These are phyloP conservation scores for Spinacia oleracea DNA, from an alignment of 179 eudicot species.

Conservation along the genomic window DNA sequence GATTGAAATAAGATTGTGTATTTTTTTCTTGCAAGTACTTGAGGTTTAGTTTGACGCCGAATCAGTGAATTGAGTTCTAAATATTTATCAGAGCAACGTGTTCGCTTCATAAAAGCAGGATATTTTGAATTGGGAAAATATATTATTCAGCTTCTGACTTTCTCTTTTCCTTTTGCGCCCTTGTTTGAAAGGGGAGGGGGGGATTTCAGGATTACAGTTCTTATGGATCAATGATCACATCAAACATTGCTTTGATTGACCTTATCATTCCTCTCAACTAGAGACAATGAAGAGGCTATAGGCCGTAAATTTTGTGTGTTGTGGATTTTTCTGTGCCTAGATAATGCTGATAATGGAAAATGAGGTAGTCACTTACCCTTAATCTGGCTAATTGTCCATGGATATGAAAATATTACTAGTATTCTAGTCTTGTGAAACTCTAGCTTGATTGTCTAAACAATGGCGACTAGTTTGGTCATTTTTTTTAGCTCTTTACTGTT, in stretches of 20 bases:
- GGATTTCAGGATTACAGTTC: no score
- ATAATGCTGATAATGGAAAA: not conserved
- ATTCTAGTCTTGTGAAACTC: no score
- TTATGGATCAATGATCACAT: not conserved
- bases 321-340: not conserved
- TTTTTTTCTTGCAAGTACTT: not conserved
- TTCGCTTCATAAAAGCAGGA: not conserved
- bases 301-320: no score
- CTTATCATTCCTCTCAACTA: not conserved
- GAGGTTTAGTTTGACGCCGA: not conserved
- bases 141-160: not conserved
- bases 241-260: not conserved
- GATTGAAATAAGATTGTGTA: not conserved
- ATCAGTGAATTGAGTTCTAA: not conserved
- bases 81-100: not conserved
- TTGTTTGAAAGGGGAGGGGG: not conserved
- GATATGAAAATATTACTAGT: not conserved
- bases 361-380: not conserved
- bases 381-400: not conserved
- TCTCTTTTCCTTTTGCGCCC: not conserved
- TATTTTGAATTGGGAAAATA: not conserved
- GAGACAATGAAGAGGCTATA: not conserved
- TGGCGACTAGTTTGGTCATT: not conserved
- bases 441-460: not conserved
- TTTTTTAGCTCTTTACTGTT: not conserved